Base-by-base conservation (phyloP, 2,329 filamentous ascomycete species). In the Penicillium sp. region DNA sequence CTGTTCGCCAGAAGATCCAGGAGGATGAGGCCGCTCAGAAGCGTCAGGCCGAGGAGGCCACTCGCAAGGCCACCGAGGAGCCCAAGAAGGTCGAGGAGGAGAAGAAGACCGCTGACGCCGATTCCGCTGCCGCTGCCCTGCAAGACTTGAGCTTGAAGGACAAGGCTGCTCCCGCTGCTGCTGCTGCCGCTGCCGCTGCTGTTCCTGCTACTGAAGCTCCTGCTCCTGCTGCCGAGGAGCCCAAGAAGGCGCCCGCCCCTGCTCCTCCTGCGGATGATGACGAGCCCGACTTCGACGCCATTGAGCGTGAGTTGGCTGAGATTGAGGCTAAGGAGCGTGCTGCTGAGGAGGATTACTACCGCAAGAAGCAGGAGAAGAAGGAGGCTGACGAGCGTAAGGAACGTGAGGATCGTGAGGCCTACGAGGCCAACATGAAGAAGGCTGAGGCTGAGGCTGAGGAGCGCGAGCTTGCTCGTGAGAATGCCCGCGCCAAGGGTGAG, bases 311-410 rank as follows among this genome's bases (percentile, higher is more conserved):
- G 59, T 60, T 79, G 64, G 78, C 77, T 42, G 78, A 78, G 37
- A 70, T 75, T 29, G 79, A 81, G 59, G 78, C 77, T 35, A 76
- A 78, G 65, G 79, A 81, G 60, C 69, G 70, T 33, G 76, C 75
- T 7, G 71, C 70, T 4, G 79, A 81, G 59, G 76, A 73, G 46
- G 76, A 73, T 14, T 81, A 81, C 64, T 69, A 90, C 71, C 87
- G 90, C 71, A 89, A 90, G 76, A 93, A 92, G 75, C 85, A 90
- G 68, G 88, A 87, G n/a, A 87, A 91, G 71, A 90, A 90, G 74
- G 78, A 79, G 59, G 78, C 76, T 60, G 68, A 71, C 35, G 77
- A 71, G 26, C 75, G 76, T 59, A 79, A 79, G 64, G 76, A 79
- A 59, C 74, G 76, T 48, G 78, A 81, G 54, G 78, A 79, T 39